Evolutionary conservation across 805 yeast species (phyloP).

Genomic region (Clavispora carvajalis): DNA sequence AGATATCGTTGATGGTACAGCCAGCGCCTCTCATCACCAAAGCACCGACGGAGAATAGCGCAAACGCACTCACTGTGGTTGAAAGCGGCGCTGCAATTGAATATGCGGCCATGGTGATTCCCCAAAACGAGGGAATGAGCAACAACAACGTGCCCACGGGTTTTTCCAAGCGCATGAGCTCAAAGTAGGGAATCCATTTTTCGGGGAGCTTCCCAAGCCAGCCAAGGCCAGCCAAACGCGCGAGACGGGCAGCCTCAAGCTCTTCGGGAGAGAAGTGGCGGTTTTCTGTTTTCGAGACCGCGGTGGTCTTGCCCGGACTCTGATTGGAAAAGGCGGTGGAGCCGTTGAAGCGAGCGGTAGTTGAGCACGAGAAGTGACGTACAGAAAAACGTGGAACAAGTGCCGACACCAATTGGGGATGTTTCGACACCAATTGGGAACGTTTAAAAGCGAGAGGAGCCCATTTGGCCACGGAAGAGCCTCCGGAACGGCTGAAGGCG

Average conservation of each 20-base stretch:
- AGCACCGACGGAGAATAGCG: slow-evolving; percentile 78
- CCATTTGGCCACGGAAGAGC: neutral
- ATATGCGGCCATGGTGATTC: slow-evolving; percentile 84
- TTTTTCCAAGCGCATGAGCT: slow-evolving; percentile 83
- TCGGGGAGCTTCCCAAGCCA: slow-evolving; percentile 62
- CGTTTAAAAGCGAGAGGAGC: neutral
- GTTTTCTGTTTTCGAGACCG: neutral
- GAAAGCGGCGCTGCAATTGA: slow-evolving; percentile 63
- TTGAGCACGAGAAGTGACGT: neutral
- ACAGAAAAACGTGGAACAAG: neutral
- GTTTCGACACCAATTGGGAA: neutral
- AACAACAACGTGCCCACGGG: slow-evolving; percentile 93
- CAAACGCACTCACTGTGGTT: slow-evolving; percentile 55
- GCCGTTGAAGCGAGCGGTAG: neutral
- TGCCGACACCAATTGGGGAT: neutral
- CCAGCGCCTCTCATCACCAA: slow-evolving; percentile 96
- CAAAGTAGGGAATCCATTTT: slow-evolving; percentile 82
- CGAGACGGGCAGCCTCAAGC: slow-evolving; percentile 45
- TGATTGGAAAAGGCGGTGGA: no score
- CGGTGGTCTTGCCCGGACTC: neutral
- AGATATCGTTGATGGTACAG: slow-evolving; percentile 87
- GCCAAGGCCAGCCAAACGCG: slow-evolving; percentile 40
- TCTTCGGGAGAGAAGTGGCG: slow-evolving; percentile 35
- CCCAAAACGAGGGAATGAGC: slow-evolving; percentile 86
- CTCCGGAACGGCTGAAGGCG: neutral